Evolutionary conservation across 2,329 filamentous ascomycete genomes (phyloP).

Genomic region (Pseudocercospora cruenta): DNA sequence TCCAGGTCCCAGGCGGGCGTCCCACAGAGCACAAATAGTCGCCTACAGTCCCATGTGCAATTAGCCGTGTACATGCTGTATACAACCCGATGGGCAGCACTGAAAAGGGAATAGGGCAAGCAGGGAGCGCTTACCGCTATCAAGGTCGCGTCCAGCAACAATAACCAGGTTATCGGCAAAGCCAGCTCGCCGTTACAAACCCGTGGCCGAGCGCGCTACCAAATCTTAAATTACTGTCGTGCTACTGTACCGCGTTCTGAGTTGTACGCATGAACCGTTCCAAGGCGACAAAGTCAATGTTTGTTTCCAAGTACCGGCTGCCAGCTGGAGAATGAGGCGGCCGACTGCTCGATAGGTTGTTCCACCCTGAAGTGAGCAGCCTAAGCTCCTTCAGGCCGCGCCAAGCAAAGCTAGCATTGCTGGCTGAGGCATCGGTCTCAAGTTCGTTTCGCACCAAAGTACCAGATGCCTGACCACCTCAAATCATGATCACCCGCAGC

Average conservation of each 20-base stretch:
- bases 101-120: conserved; percentile 16
- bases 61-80: conserved; percentile 19
- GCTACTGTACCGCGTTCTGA: conserved; percentile 11
- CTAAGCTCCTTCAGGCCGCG: conserved; percentile 2
- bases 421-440: conserved; percentile 21
- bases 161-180: conserved; percentile 28
- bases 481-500: conserved; percentile 12
- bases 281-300: conserved; percentile 10
- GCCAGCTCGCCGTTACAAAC: conserved; percentile 21
- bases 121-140: conserved; percentile 26
- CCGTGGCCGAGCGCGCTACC: conserved; percentile 24
- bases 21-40: conserved; percentile 2
- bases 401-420: conserved; percentile 9
- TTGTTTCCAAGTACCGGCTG: conserved; percentile 4
- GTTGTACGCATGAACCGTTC: conserved; percentile 22
- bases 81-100: conserved; percentile 20
- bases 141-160: conserved; percentile 13
- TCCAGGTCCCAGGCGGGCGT: conserved; percentile 1
- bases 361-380: background rate
- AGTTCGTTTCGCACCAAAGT: conserved; percentile 19
- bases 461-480: conserved; percentile 14
- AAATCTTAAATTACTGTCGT: conserved; percentile 25
- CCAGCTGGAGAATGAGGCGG: conserved; percentile 11
- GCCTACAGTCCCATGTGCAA: conserved; percentile 13
- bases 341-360: conserved; percentile 4